Evolutionary conservation across 2,329 filamentous ascomycete species (phyloP).

Genomic region (Penicillium glabrum): DNA sequence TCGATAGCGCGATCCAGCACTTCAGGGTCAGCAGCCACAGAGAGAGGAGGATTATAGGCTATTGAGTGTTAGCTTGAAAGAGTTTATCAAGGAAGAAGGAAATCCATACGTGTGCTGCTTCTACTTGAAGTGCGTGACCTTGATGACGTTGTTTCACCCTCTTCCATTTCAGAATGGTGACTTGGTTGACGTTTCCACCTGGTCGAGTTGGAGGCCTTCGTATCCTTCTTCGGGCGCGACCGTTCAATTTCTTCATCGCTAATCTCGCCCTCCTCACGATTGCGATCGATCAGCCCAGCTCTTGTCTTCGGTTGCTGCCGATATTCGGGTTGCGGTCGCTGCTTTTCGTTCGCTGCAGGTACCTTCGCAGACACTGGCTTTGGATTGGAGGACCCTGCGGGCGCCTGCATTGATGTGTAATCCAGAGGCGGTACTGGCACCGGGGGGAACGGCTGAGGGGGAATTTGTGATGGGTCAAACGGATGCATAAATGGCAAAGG

Average conservation of each 20-base stretch:
- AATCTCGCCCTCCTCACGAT: slow-evolving; percentile 73
- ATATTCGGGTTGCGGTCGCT: neutral
- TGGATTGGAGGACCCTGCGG: slow-evolving; percentile 14
- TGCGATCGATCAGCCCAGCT: slow-evolving; percentile 30
- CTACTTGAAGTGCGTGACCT: slow-evolving; percentile 17
- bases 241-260: slow-evolving; percentile 62
- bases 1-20: slow-evolving; percentile 12
- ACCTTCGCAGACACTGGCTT: neutral
- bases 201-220: neutral
- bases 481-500: slow-evolving; percentile 32
- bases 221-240: neutral
- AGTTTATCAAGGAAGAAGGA: neutral
- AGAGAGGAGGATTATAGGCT: slow-evolving; percentile 38
- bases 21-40: slow-evolving; percentile 22
- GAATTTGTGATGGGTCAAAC: slow-evolving; percentile 34
- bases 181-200: neutral
- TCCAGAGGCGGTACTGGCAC: slow-evolving; percentile 25
- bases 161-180: slow-evolving; percentile 21
- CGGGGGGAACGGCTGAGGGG: slow-evolving; percentile 33
- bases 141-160: slow-evolving; percentile 26
- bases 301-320: slow-evolving; percentile 20
- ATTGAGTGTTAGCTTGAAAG: slow-evolving; percentile 19
- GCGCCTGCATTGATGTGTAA: slow-evolving; percentile 22
- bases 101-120: slow-evolving; percentile 34
- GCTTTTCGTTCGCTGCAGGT: neutral